Evolutionary conservation across 2,329 filamentous ascomycete genomes (phyloP).

Genomic region (Nannizziopsis barbatae): DNA sequence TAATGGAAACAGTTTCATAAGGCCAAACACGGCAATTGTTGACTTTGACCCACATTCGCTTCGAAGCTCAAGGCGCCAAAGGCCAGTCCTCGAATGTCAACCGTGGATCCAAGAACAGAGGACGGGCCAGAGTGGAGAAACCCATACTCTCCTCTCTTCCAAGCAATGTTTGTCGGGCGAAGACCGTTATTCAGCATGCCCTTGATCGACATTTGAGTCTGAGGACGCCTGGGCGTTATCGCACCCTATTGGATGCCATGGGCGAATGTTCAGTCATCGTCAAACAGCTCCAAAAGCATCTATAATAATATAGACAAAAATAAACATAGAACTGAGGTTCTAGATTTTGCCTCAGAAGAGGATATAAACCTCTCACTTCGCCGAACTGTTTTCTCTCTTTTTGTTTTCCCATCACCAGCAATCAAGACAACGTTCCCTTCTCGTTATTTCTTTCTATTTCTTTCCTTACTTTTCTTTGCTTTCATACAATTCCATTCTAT

Average conservation of each 20-base stretch:
- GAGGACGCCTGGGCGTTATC: neutral
- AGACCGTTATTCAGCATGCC: too few relatives aligned
- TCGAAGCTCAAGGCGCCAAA: neutral
- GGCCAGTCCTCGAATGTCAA: conserved; percentile 1
- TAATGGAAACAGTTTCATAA: neutral
- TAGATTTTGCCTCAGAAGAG: neutral
- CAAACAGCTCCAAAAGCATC: conserved; percentile 5
- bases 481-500: neutral
- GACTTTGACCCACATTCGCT: conserved; percentile 5
- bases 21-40: neutral
- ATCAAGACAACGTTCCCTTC: conserved; percentile 10
- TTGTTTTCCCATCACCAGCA: conserved; percentile 7
- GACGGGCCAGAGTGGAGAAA: conserved; percentile 7
- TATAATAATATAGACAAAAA: conserved; percentile 1
- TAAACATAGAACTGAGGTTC: neutral
- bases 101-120: neutral
- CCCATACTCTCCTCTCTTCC: neutral
- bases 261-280: conserved; percentile 14
- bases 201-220: neutral
- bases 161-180: neutral
- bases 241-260: conserved; percentile 6
- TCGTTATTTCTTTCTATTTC: conserved; percentile 1
- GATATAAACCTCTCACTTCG: conserved; percentile 4
- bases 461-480: neutral
- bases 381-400: conserved; percentile 1